Evolutionary conservation across 805 yeast genomes (phyloP).

Genomic region (Suhomyces sp.): DNA sequence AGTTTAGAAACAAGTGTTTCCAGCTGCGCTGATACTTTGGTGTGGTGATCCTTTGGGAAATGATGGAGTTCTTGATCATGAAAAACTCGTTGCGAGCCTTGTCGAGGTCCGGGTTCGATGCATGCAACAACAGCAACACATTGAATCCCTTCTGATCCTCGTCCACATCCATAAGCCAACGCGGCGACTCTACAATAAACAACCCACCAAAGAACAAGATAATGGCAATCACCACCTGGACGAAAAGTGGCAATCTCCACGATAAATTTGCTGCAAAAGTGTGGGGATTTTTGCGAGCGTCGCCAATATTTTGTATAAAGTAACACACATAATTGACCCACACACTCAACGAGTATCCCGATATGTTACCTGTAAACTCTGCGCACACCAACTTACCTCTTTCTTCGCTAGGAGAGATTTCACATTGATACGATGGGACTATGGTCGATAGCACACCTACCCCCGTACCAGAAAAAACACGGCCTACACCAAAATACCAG

Average conservation of each 20-base stretch:
- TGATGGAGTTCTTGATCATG: constrained; percentile 44
- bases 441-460: constrained; percentile 82
- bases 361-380: constrained; percentile 81
- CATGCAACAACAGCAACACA: constrained; percentile 33
- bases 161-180: constrained; percentile 86
- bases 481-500: constrained; percentile 61
- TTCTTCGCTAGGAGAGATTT: constrained; percentile 82
- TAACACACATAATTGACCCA: constrained; percentile 85
- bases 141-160: constrained; percentile 55
- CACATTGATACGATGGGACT: constrained; percentile 86
- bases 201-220: constrained; percentile 71
- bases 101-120: constrained; percentile 27
- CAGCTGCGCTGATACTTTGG: constrained; percentile 43
- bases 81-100: constrained; percentile 44
- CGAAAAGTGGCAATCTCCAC: constrained; percentile 77
- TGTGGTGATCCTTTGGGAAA: constrained; percentile 33
- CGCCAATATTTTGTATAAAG: constrained; percentile 53
- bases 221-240: constrained; percentile 73
- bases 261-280: constrained; percentile 43
- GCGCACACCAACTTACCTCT: constrained; percentile 84
- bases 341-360: constrained; percentile 78
- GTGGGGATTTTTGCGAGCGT: constrained; percentile 34
- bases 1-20: constrained; percentile 39
- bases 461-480: constrained; percentile 81
- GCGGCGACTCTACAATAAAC: constrained; percentile 80